Conservation (phyloP, 257 asterid genomes). For the Haberlea rhodopensis region DNA sequence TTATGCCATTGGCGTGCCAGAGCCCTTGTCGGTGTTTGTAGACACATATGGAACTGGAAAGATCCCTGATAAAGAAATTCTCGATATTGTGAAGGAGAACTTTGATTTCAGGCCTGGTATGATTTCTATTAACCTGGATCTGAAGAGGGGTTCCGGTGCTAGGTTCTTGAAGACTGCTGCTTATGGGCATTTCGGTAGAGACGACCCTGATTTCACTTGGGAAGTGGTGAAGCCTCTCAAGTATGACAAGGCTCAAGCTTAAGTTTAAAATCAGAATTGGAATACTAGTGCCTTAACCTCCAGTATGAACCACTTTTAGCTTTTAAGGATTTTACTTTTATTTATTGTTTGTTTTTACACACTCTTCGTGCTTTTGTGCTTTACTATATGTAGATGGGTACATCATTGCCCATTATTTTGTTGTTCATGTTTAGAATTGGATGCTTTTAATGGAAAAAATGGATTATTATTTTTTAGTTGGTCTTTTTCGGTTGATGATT, state of each 20-base stretch:
- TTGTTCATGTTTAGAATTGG: background rate
- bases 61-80: constrained; percentile 41
- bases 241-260: constrained; percentile 28
- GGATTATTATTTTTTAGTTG: background rate
- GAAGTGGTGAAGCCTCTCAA: constrained; percentile 47
- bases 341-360: background rate
- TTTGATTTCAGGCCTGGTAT: constrained; percentile 49
- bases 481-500: too few relatives aligned
- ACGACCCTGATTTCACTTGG: constrained; percentile 47
- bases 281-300: too few relatives aligned
- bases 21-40: constrained; percentile 44
- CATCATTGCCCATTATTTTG: background rate
- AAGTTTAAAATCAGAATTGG: background rate
- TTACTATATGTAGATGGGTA: background rate
- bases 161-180: constrained; percentile 47
- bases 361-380: too few relatives aligned
- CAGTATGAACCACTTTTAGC: background rate
- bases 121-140: constrained; percentile 42
- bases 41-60: constrained; percentile 40
- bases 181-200: constrained; percentile 46
- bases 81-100: constrained; percentile 36
- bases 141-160: constrained; percentile 38
- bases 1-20: constrained; percentile 44
- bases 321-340: background rate
- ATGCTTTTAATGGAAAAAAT: background rate